Conservation (phyloP, 768 basidiomycete genomes). For the Cantharellus anzutake region DNA sequence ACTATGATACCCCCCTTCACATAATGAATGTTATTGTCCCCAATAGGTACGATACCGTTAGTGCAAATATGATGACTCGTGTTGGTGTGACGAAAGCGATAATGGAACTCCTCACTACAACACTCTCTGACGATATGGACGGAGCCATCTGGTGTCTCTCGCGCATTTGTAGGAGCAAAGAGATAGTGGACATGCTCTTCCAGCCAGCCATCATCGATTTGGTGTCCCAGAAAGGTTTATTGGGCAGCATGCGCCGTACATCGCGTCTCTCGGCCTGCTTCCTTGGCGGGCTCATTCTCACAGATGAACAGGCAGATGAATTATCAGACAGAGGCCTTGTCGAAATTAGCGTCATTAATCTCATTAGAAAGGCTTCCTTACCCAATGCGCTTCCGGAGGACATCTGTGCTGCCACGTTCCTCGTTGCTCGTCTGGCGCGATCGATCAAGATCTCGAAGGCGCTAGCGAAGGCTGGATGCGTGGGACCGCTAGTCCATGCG, state of each 20-base stretch:
- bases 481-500: slow-evolving; percentile 3
- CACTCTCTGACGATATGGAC: background rate
- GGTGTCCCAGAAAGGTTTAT: slow-evolving; percentile 1
- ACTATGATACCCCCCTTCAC: background rate
- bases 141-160: slow-evolving; percentile 5
- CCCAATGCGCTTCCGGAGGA: background rate
- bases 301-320: slow-evolving; percentile 3
- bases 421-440: slow-evolving; percentile 5
- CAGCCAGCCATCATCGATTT: slow-evolving; percentile 1
- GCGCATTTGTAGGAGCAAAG: slow-evolving; percentile 4
- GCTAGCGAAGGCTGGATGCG: slow-evolving; percentile 4
- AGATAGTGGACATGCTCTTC: slow-evolving; percentile 4
- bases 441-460: slow-evolving; percentile 4
- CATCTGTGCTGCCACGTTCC: slow-evolving; percentile 2
- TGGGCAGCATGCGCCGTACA: background rate
- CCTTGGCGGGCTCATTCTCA: slow-evolving; percentile 6
- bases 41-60: slow-evolving; percentile 5
- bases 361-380: background rate
- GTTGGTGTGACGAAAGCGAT: slow-evolving; percentile 1
- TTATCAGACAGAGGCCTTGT: background rate
- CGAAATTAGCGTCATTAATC: slow-evolving; percentile 1
- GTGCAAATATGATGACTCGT: slow-evolving; percentile 6
- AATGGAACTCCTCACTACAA: too few species aligned
- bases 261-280: slow-evolving; percentile 3
- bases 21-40: background rate